Percentiles rank a stretch among this genome's conserved stretches.
phyloP scores from a whole-genome alignment of 2,329 filamentous ascomycete genomes.

The Verticillium albo-atrum region DNA sequence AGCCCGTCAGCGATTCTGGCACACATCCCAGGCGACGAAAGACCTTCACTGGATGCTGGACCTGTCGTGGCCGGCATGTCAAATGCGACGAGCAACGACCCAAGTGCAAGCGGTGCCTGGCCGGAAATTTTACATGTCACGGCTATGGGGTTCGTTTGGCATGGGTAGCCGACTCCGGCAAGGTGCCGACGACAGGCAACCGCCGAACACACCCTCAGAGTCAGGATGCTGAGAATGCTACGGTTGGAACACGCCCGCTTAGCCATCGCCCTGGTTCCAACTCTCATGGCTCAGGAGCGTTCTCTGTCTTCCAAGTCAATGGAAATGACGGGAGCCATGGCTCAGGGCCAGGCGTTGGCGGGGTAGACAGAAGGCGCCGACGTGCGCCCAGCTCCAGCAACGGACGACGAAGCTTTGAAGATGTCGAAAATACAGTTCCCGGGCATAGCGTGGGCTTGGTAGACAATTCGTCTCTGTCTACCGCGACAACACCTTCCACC shows the following conservation, averaged over 20 bases:
- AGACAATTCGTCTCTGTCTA: background rate
- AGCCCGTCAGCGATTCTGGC: background rate
- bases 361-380: background rate
- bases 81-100: slow-evolving; percentile 27
- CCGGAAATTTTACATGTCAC: slow-evolving; percentile 1
- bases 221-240: background rate
- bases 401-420: background rate
- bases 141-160: slow-evolving; percentile 4
- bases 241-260: background rate
- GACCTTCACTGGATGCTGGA: slow-evolving; percentile 29
- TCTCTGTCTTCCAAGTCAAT: background rate
- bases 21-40: slow-evolving; percentile 8
- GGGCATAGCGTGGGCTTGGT: background rate
- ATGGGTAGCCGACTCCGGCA: background rate
- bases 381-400: background rate
- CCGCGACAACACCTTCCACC: background rate
- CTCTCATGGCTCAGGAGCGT: background rate
- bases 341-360: background rate
- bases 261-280: background rate
- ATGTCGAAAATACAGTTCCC: background rate
- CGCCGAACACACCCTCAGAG: background rate
- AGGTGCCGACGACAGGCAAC: background rate
- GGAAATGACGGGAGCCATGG: background rate
- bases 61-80: slow-evolving; percentile 29
- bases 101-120: slow-evolving; percentile 12